Evolutionary conservation across 2,329 filamentous ascomycete genomes (phyloP).

Genomic region (Cercospora citrullina): DNA sequence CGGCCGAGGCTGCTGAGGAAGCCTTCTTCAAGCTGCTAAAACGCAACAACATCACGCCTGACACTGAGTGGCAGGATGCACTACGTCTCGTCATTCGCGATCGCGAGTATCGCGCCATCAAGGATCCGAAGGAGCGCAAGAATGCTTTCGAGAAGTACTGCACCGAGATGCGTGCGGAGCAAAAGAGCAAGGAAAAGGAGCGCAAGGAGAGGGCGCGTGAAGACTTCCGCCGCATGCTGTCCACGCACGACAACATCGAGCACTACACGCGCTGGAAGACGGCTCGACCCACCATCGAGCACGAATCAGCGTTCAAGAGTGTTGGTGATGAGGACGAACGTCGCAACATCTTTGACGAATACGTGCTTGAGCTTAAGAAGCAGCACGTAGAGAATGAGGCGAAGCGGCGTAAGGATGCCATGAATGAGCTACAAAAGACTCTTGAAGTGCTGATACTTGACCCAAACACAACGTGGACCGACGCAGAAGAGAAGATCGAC

Average conservation of each 20-base stretch:
- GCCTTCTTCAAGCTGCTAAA: constrained; percentile 90
- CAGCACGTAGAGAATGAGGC: constrained; percentile 74
- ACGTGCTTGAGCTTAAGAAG: constrained; percentile 81
- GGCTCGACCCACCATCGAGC: constrained; percentile 87
- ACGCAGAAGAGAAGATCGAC: constrained; percentile 80
- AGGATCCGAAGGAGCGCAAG: constrained; percentile 87
- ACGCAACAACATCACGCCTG: constrained; percentile 79
- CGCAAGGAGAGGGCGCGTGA: constrained; percentile 85
- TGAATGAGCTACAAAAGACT: constrained; percentile 78
- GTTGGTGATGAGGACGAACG: constrained; percentile 85
- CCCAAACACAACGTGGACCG: constrained; percentile 91
- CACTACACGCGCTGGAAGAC: constrained; percentile 98
- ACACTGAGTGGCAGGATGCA: constrained; percentile 91
- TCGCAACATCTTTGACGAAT: constrained; percentile 89
- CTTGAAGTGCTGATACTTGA: constrained; percentile 80
- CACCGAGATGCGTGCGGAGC: constrained; percentile 82
- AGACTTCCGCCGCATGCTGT: constrained; percentile 95
- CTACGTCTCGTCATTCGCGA: constrained; percentile 86
- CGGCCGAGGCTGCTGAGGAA: constrained; percentile 82
- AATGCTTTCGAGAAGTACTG: constrained; percentile 94
- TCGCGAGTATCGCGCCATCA: constrained; percentile 87
- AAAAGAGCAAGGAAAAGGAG: constrained; percentile 93
- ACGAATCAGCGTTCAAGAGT: constrained; percentile 91
- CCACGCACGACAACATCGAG: constrained; percentile 94
- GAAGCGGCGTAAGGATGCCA: constrained; percentile 71